phyloP scores from a whole-genome alignment of 495 filamentous ascomycete species.

The Penicillium soppii region DNA sequence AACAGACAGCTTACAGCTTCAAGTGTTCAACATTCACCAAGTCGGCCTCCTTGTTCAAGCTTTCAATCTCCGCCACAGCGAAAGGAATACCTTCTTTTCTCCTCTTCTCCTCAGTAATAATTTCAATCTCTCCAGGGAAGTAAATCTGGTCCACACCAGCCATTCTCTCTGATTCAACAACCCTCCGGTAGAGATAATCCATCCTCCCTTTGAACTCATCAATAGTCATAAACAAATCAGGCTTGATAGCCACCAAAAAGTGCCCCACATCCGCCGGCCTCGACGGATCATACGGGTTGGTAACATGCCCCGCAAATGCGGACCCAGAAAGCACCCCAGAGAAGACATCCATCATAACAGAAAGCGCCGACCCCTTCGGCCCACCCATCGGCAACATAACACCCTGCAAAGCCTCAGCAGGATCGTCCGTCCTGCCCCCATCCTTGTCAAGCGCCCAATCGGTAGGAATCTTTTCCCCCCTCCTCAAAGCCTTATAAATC shows the following conservation, averaged over 20 bases:
- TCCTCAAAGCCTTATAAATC: slow-evolving; percentile 68
- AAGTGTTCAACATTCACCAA: slow-evolving; percentile 44
- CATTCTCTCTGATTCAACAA: slow-evolving; percentile 64
- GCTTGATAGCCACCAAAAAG: slow-evolving; percentile 72
- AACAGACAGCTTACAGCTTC: slow-evolving; percentile 7
- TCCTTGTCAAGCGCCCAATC: slow-evolving; percentile 74
- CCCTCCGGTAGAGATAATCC: slow-evolving; percentile 65
- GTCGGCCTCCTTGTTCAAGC: slow-evolving; percentile 66
- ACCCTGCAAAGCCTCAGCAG: slow-evolving; percentile 61
- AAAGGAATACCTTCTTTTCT: slow-evolving; percentile 62
- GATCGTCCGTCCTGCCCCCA: slow-evolving; percentile 68
- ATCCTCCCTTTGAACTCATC: slow-evolving; percentile 69
- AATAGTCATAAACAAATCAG: slow-evolving; percentile 70
- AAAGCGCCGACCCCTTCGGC: slow-evolving; percentile 68
- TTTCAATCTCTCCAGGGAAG: slow-evolving; percentile 78
- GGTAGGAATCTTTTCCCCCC: slow-evolving; percentile 70
- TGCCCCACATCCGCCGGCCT: slow-evolving; percentile 71
- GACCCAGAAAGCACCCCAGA: slow-evolving; percentile 70
- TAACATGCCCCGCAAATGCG: slow-evolving; percentile 72
- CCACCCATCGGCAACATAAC: slow-evolving; percentile 82
- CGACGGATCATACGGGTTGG: slow-evolving; percentile 67
- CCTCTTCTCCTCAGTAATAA: slow-evolving; percentile 56
- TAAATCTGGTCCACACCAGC: slow-evolving; percentile 72
- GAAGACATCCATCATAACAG: slow-evolving; percentile 85
- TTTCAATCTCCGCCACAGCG: slow-evolving; percentile 61